Evolutionary conservation across 2,329 filamentous ascomycete species (phyloP), one percentile per base, ranked within the genome.

Genomic region (Aspergillus transmontanensis): DNA sequence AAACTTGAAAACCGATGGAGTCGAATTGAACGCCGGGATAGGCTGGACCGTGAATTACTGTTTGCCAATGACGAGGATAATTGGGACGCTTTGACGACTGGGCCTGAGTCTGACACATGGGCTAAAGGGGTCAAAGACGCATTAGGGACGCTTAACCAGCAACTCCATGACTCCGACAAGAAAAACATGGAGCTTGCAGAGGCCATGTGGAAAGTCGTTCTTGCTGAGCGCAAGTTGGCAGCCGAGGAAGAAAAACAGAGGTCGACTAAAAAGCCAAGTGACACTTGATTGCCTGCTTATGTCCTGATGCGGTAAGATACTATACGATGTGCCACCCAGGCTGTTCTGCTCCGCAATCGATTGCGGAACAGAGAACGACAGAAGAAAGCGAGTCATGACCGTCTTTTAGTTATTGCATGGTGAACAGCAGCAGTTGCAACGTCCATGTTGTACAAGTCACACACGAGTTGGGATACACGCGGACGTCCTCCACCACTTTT

Each of bases 51-150:
- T 1, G 75, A 76, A 7, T 34, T 75, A 7, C 57, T 74, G 11
- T 73, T 78, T 43, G 78, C 75, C n/a, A 62, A 73, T 41, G 76
- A 76, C 53, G 80, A 82, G 66, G 80, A 82, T 57, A 28, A 63
- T 1, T 82, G 80, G 80, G 80, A 82, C 66, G 30, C 36, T 11
- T 64, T 81, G 48, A 73, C 76, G 14, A 61, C 58, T 23, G 60
- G 68, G 4, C 10, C 59, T 28, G 72, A 75, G 23, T 34, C 34
- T 12, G 59, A 58, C 23, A 64, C 66, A 23, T 79, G 76, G 76
- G 45, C 65, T 32, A 53, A 62, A n/a, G 67, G 60, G 32, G 50
- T 74, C 41, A 48, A 66, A 55, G 57, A 45, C 12, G 63, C 68
- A 50, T 43, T 75, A 12, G 36, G 64, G 11, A 68, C 73, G 14